Base-by-base conservation (phyloP, 345 rosid genomes). In the Lepidium aucheri region DNA sequence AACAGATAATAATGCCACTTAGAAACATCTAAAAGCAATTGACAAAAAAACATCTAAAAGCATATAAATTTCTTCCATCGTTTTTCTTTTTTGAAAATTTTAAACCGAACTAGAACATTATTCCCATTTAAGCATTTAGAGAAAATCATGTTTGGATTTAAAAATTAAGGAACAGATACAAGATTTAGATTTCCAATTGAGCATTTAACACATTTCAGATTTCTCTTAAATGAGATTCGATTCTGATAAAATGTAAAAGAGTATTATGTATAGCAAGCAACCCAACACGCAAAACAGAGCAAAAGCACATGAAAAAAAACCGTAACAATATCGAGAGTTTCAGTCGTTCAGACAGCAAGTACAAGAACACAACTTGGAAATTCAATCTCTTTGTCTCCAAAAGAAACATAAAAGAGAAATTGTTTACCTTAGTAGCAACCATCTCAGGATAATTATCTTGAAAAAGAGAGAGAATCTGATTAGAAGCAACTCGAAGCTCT, bases 371-470 rank as follows among this genome's bases (percentile, higher is more conserved):
- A 60, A 58, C 18, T 3, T 58, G 16, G 38, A 69, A 52, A 30
- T 34, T 43, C 46, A 61, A 62, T 42, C 40, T 61, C 39, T 24
- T 28, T 43, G 41, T 53, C 68, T 46, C 3, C 56, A 54, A 35
- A 55, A 32, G 6, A 18, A 38, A 40, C 54, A 62, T 26, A 40
- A 20, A 56, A 32, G 5, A 8, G 12, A 34, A 12, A 0, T 13
- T 8, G 7, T 59, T 3, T n/a, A 94, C 99, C 99, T 95, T 95
- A 15, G 95, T 87, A 65, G 97, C 99, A 17, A 95, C 99, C 99
- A 91, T 85, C 68, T 95, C 99, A 17, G 99, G 99, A 74, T 95
- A 95, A 79, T 95, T 95, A 65, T 95, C 96, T 65, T 95, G 99
- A 33, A 95, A 95, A 16, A 95, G 80, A 49, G 97, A 88, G 16